Conservation (phyloP, 768 basidiomycete genomes). For the Suillus brevipes region DNA sequence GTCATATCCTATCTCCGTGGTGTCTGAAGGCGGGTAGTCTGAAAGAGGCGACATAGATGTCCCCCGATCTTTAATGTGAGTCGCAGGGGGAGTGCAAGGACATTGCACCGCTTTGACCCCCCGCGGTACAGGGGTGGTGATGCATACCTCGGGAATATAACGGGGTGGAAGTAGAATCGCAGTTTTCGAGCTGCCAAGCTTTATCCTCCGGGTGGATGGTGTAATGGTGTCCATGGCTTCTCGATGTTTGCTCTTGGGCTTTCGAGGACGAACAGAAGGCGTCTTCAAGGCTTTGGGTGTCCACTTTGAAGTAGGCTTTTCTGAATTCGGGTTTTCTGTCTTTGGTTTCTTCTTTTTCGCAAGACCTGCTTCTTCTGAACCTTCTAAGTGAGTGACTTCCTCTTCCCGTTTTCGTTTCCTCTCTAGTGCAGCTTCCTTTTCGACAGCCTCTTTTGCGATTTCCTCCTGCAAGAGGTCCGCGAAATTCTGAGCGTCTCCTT, state of each 20-base stretch:
- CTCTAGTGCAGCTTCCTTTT: constrained; percentile 56
- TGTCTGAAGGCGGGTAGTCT: constrained; percentile 26
- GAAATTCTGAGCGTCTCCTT: constrained; percentile 85
- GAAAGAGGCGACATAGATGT: constrained; percentile 12
- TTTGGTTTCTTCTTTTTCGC: constrained; percentile 22
- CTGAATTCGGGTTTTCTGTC: constrained; percentile 14
- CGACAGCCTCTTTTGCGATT: constrained; percentile 52
- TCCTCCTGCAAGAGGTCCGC: constrained; percentile 59
- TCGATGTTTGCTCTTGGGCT: constrained; percentile 23
- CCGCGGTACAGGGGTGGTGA: constrained; percentile 14
- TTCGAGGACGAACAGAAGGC: constrained; percentile 29
- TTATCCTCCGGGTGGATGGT: constrained; percentile 1
- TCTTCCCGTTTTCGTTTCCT: constrained; percentile 59
- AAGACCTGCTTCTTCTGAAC: constrained; percentile 1
- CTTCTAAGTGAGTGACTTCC: constrained; percentile 27
- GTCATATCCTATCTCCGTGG: constrained; percentile 14
- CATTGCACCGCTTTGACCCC: constrained; percentile 14
- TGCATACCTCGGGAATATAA: constrained; percentile 14
- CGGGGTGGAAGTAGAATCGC: neutral
- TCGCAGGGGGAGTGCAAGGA: constrained; percentile 23
- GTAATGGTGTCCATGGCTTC: neutral
- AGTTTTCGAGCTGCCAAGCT: neutral
- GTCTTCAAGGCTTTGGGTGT: constrained; percentile 27
- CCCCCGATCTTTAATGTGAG: constrained; percentile 23
- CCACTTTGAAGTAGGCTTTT: constrained; percentile 19